Conservation (phyloP, 2,329 filamentous ascomycete species). For the Albifimbria verrucaria region DNA sequence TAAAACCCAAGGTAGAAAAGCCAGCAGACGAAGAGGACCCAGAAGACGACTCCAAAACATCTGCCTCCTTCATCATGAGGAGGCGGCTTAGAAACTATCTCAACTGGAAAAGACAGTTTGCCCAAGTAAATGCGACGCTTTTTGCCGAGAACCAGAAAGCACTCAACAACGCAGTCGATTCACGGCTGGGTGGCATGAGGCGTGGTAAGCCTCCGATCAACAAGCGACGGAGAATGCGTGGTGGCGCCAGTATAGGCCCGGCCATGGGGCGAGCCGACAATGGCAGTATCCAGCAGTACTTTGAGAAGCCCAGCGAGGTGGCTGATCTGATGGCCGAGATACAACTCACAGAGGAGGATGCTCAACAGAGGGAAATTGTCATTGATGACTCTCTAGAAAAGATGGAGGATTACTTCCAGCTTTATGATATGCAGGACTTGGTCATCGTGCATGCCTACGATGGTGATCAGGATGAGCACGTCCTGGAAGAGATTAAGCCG, state of each 20-base stretch:
- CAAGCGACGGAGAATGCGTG: slow-evolving; percentile 81
- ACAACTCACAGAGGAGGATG: slow-evolving; percentile 74
- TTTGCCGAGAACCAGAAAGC: slow-evolving; percentile 79
- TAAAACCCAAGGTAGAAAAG: slow-evolving; percentile 53
- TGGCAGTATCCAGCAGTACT: slow-evolving; percentile 71
- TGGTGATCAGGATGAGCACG: slow-evolving; percentile 90
- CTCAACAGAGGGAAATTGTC: slow-evolving; percentile 72
- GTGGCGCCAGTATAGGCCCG: slow-evolving; percentile 63
- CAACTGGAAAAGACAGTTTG: slow-evolving; percentile 86
- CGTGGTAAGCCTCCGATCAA: slow-evolving; percentile 68
- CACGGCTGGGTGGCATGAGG: slow-evolving; percentile 46
- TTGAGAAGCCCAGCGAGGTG: slow-evolving; percentile 81
- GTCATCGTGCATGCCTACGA: slow-evolving; percentile 91
- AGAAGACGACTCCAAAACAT: slow-evolving; percentile 58
- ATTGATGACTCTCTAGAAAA: slow-evolving; percentile 75
- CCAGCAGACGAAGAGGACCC: slow-evolving; percentile 23
- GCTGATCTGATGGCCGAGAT: slow-evolving; percentile 79
- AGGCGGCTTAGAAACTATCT: slow-evolving; percentile 83
- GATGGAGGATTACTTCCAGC: slow-evolving; percentile 87
- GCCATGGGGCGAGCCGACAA: slow-evolving; percentile 63
- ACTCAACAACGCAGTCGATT: slow-evolving; percentile 63
- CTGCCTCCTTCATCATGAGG: slow-evolving; percentile 85
- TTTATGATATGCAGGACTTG: slow-evolving; percentile 88
- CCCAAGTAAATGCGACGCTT: slow-evolving; percentile 74
- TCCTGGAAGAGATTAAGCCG: slow-evolving; percentile 91